phyloP scores from a whole-genome alignment of 1,284 basidiomycete genomes.

The Termitomyces sp. region DNA sequence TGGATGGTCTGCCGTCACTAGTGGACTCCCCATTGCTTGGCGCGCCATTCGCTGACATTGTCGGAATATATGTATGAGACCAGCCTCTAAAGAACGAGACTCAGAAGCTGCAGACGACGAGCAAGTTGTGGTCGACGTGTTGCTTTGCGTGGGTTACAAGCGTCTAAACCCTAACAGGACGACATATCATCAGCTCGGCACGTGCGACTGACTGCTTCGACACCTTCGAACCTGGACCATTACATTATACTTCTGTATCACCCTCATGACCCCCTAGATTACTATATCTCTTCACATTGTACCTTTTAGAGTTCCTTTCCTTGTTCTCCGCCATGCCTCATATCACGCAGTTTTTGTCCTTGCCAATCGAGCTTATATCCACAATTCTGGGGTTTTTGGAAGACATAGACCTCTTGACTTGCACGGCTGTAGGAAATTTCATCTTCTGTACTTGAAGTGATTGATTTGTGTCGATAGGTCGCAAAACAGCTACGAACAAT shows the following conservation, averaged over 20 bases:
- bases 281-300: background rate
- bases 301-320: background rate
- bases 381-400: constrained; percentile 34
- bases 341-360: constrained; percentile 19
- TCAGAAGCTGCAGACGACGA: background rate
- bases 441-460: background rate
- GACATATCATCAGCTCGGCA: background rate
- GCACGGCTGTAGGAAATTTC: constrained; percentile 25
- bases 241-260: background rate
- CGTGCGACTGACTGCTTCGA: background rate
- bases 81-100: background rate
- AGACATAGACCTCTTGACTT: constrained; percentile 33
- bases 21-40: constrained; percentile 14
- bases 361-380: constrained; percentile 43
- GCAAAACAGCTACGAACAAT: constrained; percentile 33
- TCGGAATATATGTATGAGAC: background rate
- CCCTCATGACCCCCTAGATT: background rate
- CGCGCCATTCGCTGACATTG: constrained; percentile 8
- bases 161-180: no score
- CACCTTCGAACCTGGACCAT: background rate
- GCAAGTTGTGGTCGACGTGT: no score
- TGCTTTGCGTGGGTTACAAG: background rate
- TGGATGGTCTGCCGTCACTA: constrained; percentile 26
- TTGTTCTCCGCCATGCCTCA: background rate
- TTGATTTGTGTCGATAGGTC: constrained; percentile 27